These are phyloP conservation scores for Metarhizium humberi DNA, from an alignment of 2,329 filamentous ascomycete genomes.

Conservation along the genomic window DNA sequence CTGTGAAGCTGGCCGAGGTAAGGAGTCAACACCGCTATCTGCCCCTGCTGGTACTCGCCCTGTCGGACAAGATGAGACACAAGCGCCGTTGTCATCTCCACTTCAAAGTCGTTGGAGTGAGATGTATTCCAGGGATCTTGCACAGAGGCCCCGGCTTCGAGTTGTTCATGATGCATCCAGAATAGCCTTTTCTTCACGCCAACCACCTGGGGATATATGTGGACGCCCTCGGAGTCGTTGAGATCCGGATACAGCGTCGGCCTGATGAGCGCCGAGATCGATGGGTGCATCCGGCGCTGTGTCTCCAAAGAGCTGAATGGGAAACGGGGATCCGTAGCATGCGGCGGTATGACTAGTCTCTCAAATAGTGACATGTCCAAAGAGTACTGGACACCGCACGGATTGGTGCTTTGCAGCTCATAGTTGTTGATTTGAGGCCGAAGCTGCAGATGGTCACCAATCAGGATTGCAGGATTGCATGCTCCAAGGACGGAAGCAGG, in stretches of 20 bases:
- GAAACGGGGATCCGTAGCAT: slow-evolving; percentile 13
- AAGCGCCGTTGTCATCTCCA: slow-evolving; percentile 52
- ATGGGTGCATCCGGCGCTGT: slow-evolving; percentile 58
- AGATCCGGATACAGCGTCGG: slow-evolving; percentile 47
- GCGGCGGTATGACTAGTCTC: slow-evolving; percentile 34
- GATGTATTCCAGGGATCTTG: slow-evolving; percentile 32
- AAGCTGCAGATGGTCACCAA: slow-evolving; percentile 55
- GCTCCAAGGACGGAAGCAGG: slow-evolving; percentile 49
- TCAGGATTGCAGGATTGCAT: slow-evolving; percentile 51
- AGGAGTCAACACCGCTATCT: slow-evolving; percentile 64
- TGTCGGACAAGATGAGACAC: slow-evolving; percentile 58
- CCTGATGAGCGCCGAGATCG: slow-evolving; percentile 49
- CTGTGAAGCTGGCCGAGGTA: slow-evolving; percentile 49
- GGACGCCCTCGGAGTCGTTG: slow-evolving; percentile 34
- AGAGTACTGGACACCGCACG: slow-evolving; percentile 36
- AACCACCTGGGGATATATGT: slow-evolving; percentile 34
- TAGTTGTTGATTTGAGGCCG: slow-evolving; percentile 49
- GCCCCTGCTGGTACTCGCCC: slow-evolving; percentile 45
- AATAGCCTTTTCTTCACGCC: slow-evolving; percentile 46
- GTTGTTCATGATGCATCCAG: slow-evolving; percentile 50
- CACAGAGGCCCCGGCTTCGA: slow-evolving; percentile 27
- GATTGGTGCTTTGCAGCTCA: slow-evolving; percentile 40
- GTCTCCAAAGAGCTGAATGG: slow-evolving; percentile 36
- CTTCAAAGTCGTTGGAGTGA: slow-evolving; percentile 48
- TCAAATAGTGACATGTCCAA: slow-evolving; percentile 56